Conservation (phyloP, 257 asterid genomes). For the Craterostigma plantagineum region DNA sequence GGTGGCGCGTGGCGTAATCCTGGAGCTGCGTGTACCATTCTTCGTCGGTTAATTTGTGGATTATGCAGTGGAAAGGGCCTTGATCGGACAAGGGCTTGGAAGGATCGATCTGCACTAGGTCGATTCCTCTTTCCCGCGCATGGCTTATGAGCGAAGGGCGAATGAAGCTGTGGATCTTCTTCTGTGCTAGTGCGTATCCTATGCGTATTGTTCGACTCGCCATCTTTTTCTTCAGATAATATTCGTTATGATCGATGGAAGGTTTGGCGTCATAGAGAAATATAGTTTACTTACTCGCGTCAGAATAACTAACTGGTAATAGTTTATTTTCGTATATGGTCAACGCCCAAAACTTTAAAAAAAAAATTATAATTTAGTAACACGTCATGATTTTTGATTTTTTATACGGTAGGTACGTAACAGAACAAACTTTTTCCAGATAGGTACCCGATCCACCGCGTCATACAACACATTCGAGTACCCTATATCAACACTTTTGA, state of each 20-base stretch:
- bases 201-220: constrained; percentile 17
- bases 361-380: too few relatives aligned
- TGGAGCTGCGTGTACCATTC: constrained; percentile 39
- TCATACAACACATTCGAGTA: too few relatives aligned
- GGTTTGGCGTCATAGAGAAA: too few relatives aligned
- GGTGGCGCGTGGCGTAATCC: constrained; percentile 16
- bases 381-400: too few relatives aligned
- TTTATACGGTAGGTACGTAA: too few relatives aligned
- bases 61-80: constrained; percentile 43
- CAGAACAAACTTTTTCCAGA: too few relatives aligned
- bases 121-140: constrained; percentile 40
- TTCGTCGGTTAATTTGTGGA: constrained; percentile 39
- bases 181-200: constrained; percentile 54
- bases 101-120: constrained; percentile 30
- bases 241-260: background rate
- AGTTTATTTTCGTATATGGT: too few relatives aligned
- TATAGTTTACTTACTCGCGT: too few relatives aligned
- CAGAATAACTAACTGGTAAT: too few relatives aligned
- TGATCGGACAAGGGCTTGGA: constrained; percentile 38
- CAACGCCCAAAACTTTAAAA: too few relatives aligned
- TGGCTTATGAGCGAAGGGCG: constrained; percentile 35
- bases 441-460: too few relatives aligned
- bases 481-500: too few relatives aligned
- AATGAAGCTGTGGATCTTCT: constrained; percentile 41
- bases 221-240: constrained; percentile 5